Base-by-base conservation (phyloP, 306 rosid species). In the Cicer yamashitae region DNA sequence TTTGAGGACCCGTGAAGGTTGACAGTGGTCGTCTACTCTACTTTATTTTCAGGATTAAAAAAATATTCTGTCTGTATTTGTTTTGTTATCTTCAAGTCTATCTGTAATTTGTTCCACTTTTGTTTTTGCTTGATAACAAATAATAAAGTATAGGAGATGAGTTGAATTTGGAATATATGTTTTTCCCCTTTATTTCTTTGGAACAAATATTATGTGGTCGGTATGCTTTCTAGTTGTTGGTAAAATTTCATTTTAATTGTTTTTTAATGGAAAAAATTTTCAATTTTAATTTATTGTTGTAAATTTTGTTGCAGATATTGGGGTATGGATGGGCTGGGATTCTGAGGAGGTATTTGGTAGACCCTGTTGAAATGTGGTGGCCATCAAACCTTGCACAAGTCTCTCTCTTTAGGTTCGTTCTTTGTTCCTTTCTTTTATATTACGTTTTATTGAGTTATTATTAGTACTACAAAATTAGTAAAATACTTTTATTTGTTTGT, bases 271-370 rank as follows among this genome's bases (percentile, higher is more conserved):
- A 30, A 30, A 30, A 44, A 57, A 77, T 68, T 81, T 61, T 61
- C 15, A 64, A 53, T 81, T 61, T 61, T 15, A 63, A 53, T 52
- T 30, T 40, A 8, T 80, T 72, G 40, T 17, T 70, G n/a, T 58
- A 7, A 22, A 52, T 64, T 77, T 61, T 38, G 67, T 22, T 78
- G 88, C 90, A 94, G 99, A 54, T 94, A n/a, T 38, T 94, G 67
- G 99, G 99, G n/a, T 94, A 94, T 88, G 99, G 99, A 73, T 94
- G 99, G 99, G 99, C 99, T 79, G 99, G 99, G 67, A 86, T 94
- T 82, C 88, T 94, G 10, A 89, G 99, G 81, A 88, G 92, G 84
- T 94, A 92, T 78, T 82, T 92, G 85, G 98, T 94, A 68, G 97
- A 94, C 67, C 99, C 99, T 0, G 96, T 90, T 85, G 98, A 94